Base-by-base conservation (phyloP, 306 rosid genomes). In the Cucumis hystrix region DNA sequence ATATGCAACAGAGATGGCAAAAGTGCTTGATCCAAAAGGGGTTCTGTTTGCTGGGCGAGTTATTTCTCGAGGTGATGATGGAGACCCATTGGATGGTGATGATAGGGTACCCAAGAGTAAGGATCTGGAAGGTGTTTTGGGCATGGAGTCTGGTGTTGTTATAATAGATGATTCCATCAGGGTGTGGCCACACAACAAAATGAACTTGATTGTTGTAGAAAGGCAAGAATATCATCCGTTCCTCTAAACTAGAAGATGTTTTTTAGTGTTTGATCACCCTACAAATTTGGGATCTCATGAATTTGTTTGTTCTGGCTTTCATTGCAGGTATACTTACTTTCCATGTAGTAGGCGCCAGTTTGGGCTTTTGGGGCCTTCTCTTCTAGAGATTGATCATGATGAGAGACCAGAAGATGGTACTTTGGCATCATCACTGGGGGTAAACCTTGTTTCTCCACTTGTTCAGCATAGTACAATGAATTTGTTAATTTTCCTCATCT, bases 1-100 rank as follows among this genome's bases (percentile, higher is more conserved):
- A 76, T 96, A 96, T 82, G 99, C 99, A 7, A 96, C 99, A 25
- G 96, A 96, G 87, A 96, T 96, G 99, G 98, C 99, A n/a, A 96
- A 92, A 87, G 89, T 96, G 81, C 97, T 96, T 72, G 99, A 96
- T 86, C 99, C 99, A 16, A 91, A 83, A 60, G 97, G 97, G 58
- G 85, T 70, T 61, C 81, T 96, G 78, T 96, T 96, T 91, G 80
- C 91, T 17, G 99, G 97, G 72, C 87, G 99, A 83, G 99, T 96
- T 83, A 91, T 96, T 78, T 96, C 99, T 74, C 91, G 81, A 79
- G 99, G 99, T 39, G 99, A 96, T 84, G 97, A 92, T 67, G 86
- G 90, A 59, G 98, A 92, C 76, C 82, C 85, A 6, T 35, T 77
- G 66, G 99, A 96, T 59, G 89, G 97, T 12, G 98, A 91, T 51